Percentiles rank a stretch among this genome's conserved stretches.
Evolutionary conservation across 2,329 filamentous ascomycete species (phyloP).

Genomic region (Verticillium isaacii): DNA sequence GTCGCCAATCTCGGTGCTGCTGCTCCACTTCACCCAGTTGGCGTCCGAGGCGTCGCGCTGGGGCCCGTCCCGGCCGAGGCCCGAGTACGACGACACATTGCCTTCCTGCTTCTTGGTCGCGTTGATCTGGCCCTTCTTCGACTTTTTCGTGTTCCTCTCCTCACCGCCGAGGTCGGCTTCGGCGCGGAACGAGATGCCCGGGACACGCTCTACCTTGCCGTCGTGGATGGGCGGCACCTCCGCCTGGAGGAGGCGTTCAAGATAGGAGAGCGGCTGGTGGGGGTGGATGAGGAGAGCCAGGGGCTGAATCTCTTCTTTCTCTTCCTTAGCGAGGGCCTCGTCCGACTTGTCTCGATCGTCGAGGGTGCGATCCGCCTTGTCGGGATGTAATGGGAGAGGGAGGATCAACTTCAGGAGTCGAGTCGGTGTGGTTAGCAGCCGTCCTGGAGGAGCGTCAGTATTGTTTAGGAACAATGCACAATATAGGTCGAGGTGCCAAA

Average conservation of each 20-base stretch:
- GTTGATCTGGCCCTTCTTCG: constrained; percentile 13
- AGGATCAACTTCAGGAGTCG: constrained; percentile 76
- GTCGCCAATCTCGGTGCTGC: constrained; percentile 85
- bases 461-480: not conserved
- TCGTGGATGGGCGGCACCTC: constrained; percentile 69
- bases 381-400: constrained; percentile 49
- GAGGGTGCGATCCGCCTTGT: constrained; percentile 2
- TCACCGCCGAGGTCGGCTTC: constrained; percentile 53
- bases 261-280: constrained; percentile 85
- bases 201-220: constrained; percentile 63
- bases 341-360: not conserved
- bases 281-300: constrained; percentile 83
- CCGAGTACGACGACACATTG: constrained; percentile 66
- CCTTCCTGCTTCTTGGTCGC: constrained; percentile 13
- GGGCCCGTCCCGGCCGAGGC: constrained; percentile 58
- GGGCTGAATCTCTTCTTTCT: constrained; percentile 60
- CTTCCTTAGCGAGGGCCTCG: constrained; percentile 11
- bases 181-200: constrained; percentile 73
- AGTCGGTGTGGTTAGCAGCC: constrained; percentile 75
- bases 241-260: constrained; percentile 83
- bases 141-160: constrained; percentile 7
- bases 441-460: constrained; percentile 40
- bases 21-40: constrained; percentile 79
- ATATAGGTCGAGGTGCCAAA: not conserved
- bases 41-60: constrained; percentile 32